Evolutionary conservation across 352 stramenopile species (phyloP).

Genomic region (Albugo laibachii): DNA sequence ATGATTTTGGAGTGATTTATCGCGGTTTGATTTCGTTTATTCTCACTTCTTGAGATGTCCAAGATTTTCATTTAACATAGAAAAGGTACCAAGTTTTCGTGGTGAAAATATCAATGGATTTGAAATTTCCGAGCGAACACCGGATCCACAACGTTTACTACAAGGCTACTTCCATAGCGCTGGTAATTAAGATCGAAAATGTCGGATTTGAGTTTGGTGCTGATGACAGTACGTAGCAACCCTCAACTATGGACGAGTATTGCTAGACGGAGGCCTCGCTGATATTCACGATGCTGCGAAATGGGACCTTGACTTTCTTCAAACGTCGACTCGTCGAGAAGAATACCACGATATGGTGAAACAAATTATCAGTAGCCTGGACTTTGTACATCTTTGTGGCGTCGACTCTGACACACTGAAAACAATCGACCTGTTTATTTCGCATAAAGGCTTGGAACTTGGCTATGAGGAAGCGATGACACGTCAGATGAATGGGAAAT

Average conservation of each 20-base stretch:
- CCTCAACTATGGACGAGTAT: conserved; percentile 93
- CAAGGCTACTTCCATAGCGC: conserved; percentile 95
- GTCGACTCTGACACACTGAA: conserved; percentile 87
- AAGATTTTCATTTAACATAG: conserved; percentile 9
- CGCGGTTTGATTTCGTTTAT: conserved; percentile 20
- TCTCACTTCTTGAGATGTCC: neutral
- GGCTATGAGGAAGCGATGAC: conserved; percentile 97
- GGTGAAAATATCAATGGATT: conserved; percentile 97
- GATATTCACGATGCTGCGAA: conserved; percentile 93
- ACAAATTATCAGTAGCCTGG: conserved; percentile 93
- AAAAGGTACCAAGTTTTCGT: conserved; percentile 90
- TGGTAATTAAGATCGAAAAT: conserved; percentile 5
- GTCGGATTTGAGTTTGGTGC: neutral
- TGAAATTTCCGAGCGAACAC: conserved; percentile 79
- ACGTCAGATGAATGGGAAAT: conserved; percentile 84
- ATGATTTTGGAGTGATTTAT: conserved; percentile 86
- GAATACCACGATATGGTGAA: conserved; percentile 91
- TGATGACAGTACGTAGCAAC: conserved; percentile 40
- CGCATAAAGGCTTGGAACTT: conserved; percentile 96
- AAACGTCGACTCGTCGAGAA: conserved; percentile 83
- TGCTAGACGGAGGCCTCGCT: conserved; percentile 89
- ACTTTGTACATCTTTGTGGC: conserved; percentile 91
- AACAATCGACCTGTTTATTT: conserved; percentile 93
- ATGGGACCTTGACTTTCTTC: conserved; percentile 97
- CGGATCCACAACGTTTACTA: conserved; percentile 88